A percentile compares a stretch with the other conserved stretches of the same genome.
These are phyloP conservation scores for Tricholoma sp. DNA, from an alignment of 768 basidiomycete genomes.

Conservation along the genomic window DNA sequence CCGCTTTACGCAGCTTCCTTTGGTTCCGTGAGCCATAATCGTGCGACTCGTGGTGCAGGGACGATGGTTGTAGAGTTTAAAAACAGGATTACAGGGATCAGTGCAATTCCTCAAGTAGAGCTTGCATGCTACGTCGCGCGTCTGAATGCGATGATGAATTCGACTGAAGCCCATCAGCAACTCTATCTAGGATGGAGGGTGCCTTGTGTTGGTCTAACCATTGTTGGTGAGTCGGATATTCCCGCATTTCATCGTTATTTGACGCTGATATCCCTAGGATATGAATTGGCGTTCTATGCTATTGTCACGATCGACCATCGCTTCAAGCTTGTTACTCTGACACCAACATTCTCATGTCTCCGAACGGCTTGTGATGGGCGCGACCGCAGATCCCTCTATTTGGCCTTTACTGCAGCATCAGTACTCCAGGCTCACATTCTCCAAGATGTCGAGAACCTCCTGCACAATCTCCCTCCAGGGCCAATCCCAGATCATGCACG, in stretches of 20 bases:
- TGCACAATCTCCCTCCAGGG: neutral
- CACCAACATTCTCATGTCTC: neutral
- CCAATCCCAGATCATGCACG: neutral
- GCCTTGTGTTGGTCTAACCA: neutral
- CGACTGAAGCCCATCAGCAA: neutral
- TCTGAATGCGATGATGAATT: neutral
- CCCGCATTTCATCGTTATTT: neutral
- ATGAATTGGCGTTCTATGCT: neutral
- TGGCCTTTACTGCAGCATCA: neutral
- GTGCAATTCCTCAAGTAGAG: neutral
- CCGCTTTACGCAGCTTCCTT: neutral
- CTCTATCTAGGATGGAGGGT: neutral
- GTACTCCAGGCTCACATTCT: neutral
- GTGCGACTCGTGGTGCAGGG: neutral
- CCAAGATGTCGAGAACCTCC: neutral
- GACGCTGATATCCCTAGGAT: neutral
- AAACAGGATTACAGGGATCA: neutral
- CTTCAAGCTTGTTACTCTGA: neutral
- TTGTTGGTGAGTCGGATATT: neutral
- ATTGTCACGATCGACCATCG: neutral
- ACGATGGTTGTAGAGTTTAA: neutral
- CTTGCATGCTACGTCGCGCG: neutral
- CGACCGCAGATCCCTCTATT: neutral
- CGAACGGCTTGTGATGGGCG: neutral
- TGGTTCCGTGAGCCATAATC: neutral